These are phyloP conservation scores for Calocybe cyanea DNA, from an alignment of 768 basidiomycete genomes.

Conservation along the genomic window DNA sequence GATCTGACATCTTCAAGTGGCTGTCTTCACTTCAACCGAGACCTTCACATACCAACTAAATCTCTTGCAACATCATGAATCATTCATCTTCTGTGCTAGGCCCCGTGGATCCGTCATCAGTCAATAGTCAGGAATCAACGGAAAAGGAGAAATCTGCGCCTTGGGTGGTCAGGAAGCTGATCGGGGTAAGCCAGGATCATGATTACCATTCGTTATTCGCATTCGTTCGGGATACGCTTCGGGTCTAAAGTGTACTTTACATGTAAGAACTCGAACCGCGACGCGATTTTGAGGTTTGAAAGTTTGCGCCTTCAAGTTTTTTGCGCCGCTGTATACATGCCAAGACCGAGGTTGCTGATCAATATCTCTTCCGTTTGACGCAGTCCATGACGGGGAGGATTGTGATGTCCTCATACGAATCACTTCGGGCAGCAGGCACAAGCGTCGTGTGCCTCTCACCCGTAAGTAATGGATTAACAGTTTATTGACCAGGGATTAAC, in stretches of 20 bases:
- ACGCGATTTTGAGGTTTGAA: no score
- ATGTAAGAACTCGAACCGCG: no score
- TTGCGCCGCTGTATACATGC: no score
- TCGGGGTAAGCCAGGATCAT: conserved; percentile 43
- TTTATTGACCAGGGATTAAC: no score
- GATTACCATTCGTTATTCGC: background rate
- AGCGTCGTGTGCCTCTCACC: conserved; percentile 60
- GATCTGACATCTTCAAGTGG: background rate
- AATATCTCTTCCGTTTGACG: background rate
- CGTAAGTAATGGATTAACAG: conserved; percentile 31
- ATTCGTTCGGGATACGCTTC: background rate
- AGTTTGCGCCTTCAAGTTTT: no score
- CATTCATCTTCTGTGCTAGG: conserved; percentile 2
- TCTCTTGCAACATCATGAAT: background rate
- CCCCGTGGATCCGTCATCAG: conserved; percentile 42
- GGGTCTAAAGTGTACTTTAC: no score
- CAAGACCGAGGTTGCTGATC: background rate
- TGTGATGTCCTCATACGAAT: conserved; percentile 62
- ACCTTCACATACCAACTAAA: background rate
- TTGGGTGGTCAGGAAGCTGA: conserved; percentile 63
- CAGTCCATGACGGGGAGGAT: conserved; percentile 63
- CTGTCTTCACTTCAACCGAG: background rate
- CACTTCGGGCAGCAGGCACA: conserved; percentile 54
- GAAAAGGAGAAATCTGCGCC: conserved; percentile 56
- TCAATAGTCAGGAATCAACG: conserved; percentile 24